Conservation (phyloP, 805 yeast genomes). For the Cyberlindnera xishuangbannaensis region DNA sequence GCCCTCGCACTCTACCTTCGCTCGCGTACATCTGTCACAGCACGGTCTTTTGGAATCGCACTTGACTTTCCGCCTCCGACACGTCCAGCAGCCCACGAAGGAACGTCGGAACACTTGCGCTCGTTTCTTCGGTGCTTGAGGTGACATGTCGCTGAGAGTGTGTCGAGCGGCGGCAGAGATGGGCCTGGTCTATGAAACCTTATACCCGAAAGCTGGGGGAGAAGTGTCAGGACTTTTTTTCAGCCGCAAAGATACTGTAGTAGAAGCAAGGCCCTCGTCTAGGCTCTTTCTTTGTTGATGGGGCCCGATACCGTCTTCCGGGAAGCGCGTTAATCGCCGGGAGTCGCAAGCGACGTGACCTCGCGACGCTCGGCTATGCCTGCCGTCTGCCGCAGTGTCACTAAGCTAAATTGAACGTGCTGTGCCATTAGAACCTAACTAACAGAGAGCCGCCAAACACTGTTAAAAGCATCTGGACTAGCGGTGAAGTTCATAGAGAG, state of each 20-base stretch:
- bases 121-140: conserved; percentile 10
- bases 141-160: neutral
- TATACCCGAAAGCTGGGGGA: neutral
- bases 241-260: too few relatives aligned
- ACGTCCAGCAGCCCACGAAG: conserved; percentile 86
- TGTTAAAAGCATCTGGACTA: too few relatives aligned
- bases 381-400: too few relatives aligned
- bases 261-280: neutral
- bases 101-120: conserved; percentile 30
- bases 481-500: too few relatives aligned
- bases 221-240: too few relatives aligned
- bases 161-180: neutral
- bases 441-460: too few relatives aligned
- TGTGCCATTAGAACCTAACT: too few relatives aligned
- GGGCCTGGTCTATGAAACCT: neutral
- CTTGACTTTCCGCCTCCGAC: conserved; percentile 74
- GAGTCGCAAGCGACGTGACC: too few relatives aligned
- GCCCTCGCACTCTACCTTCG: conserved; percentile 70
- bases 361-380: too few relatives aligned
- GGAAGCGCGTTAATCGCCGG: too few relatives aligned
- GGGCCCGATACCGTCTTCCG: too few relatives aligned
- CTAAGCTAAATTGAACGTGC: too few relatives aligned
- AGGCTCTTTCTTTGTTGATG: neutral
- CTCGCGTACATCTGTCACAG: conserved; percentile 61
- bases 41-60: conserved; percentile 70